Conservation (phyloP, 139 green algal species). For the Raphidocelis subcapitata region DNA sequence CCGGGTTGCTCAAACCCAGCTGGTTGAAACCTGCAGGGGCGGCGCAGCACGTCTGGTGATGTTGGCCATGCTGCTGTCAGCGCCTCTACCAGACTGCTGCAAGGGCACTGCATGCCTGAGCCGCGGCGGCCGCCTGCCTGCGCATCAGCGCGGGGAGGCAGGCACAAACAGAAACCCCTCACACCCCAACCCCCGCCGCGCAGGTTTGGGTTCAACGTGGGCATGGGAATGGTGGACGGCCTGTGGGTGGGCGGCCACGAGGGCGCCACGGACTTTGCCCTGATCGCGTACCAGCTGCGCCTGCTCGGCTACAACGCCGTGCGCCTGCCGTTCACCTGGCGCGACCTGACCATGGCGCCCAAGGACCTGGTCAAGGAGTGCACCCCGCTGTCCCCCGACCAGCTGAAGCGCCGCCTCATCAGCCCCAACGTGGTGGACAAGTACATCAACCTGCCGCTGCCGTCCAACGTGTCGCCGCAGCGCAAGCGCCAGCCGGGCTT, state of each 20-base stretch:
- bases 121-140: too few relatives aligned
- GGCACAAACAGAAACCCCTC: too few relatives aligned
- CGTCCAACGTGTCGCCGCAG: conserved; percentile 14
- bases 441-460: conserved; percentile 14
- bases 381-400: conserved; percentile 14
- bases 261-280: conserved; percentile 29
- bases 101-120: too few relatives aligned
- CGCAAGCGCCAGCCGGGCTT: conserved; percentile 3
- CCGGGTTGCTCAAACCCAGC: too few relatives aligned
- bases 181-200: too few relatives aligned
- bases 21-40: too few relatives aligned
- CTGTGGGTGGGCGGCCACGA: conserved; percentile 21
- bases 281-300: conserved; percentile 27
- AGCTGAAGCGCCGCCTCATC: conserved; percentile 14
- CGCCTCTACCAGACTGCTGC: too few relatives aligned
- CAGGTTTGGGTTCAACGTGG: conserved; percentile 27
- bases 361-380: conserved; percentile 21
- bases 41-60: too few relatives aligned
- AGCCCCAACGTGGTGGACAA: conserved; percentile 23
- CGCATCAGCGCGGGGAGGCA: too few relatives aligned
- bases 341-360: conserved; percentile 23
- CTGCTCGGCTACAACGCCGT: conserved; percentile 36
- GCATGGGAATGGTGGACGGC: conserved; percentile 32
- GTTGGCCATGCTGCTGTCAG: too few relatives aligned
- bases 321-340: conserved; percentile 27